A percentile compares a stretch with the other conserved stretches of the same genome.
Conservation (phyloP, 768 basidiomycete genomes). For the Ramaria sp. region DNA sequence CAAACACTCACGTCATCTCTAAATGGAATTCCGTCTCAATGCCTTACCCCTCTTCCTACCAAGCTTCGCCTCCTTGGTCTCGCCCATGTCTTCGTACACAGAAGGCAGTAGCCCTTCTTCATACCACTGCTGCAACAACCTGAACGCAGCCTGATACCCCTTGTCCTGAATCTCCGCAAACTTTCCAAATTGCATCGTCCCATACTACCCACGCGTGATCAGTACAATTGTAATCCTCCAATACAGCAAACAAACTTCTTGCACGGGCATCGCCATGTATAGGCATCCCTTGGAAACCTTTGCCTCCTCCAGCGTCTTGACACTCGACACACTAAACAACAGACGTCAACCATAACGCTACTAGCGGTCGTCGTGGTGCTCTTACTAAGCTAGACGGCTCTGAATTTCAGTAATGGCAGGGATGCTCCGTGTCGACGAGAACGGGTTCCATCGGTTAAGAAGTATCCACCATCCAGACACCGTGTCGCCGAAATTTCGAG, state of each 20-base stretch:
- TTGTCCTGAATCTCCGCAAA: slow-evolving; percentile 81
- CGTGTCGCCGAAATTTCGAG: slow-evolving; percentile 88
- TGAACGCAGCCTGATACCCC: slow-evolving; percentile 65
- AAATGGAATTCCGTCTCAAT: slow-evolving; percentile 66
- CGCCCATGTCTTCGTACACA: slow-evolving; percentile 40
- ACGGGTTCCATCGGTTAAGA: slow-evolving; percentile 88
- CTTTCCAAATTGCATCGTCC: slow-evolving; percentile 82
- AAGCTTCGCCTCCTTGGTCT: slow-evolving; percentile 36
- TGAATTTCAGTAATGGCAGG: slow-evolving; percentile 92
- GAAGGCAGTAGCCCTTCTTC: slow-evolving; percentile 77
- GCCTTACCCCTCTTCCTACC: slow-evolving; percentile 63
- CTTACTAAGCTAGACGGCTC: slow-evolving; percentile 89
- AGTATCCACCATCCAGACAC: slow-evolving; percentile 96
- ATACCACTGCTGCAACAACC: slow-evolving; percentile 66
- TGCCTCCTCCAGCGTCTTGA: slow-evolving; percentile 91
- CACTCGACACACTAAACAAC: slow-evolving; percentile 74
- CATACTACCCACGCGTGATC: slow-evolving; percentile 44
- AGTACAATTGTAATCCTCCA: background rate
- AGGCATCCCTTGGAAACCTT: slow-evolving; percentile 81
- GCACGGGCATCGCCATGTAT: slow-evolving; percentile 93
- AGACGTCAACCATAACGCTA: background rate
- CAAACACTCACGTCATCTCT: no score
- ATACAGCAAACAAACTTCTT: slow-evolving; percentile 45
- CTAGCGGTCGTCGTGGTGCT: slow-evolving; percentile 12
- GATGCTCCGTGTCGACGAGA: slow-evolving; percentile 62